Conservation (phyloP, 768 basidiomycete genomes). For the Lactarius pseudohatsudake region DNA sequence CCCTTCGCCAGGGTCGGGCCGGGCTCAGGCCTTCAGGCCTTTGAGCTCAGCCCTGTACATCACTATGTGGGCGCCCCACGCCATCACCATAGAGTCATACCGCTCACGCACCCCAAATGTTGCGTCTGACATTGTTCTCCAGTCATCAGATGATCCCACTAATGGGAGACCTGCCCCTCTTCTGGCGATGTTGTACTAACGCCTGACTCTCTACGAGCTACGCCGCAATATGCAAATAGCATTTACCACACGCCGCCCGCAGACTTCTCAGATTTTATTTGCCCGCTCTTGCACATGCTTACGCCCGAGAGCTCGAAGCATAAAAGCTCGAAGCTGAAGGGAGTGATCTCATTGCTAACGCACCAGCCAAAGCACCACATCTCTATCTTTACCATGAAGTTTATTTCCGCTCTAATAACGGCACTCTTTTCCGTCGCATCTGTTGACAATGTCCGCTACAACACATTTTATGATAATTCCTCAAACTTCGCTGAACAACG, state of each 20-base stretch:
- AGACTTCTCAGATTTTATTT: background rate
- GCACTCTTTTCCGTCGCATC: background rate
- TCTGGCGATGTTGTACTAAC: background rate
- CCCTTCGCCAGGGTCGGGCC: too few species aligned
- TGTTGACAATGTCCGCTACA: constrained; percentile 10
- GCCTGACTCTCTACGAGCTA: background rate
- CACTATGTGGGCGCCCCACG: background rate
- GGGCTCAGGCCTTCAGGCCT: too few species aligned
- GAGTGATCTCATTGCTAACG: background rate
- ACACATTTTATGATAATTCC: constrained; percentile 18
- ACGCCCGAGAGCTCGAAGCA: background rate
- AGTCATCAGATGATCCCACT: background rate
- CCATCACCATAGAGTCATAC: background rate
- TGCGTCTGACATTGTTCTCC: background rate
- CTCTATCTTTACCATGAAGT: background rate
- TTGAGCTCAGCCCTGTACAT: background rate
- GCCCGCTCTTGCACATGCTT: background rate
- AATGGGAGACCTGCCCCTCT: background rate
- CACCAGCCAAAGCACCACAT: background rate
- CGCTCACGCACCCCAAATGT: background rate
- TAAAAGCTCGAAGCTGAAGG: background rate
- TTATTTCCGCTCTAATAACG: background rate
- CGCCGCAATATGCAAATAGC: background rate
- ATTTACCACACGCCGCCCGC: background rate
- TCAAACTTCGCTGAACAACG: constrained; percentile 7